Conservation (phyloP, 306 rosid species). For the Vigna mungo region DNA sequence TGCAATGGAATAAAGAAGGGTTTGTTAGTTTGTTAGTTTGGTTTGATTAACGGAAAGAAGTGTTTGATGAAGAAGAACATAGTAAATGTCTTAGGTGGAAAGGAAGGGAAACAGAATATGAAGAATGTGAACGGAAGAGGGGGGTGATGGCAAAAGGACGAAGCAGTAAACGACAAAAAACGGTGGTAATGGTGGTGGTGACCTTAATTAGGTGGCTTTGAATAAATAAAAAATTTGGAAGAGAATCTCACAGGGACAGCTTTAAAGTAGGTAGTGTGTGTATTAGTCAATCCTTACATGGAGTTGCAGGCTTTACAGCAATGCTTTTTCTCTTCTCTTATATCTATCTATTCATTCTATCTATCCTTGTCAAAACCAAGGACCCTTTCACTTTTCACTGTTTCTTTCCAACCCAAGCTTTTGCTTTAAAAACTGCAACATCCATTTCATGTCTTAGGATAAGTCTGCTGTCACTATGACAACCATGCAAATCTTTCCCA, state of each 20-base stretch:
- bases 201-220: not conserved
- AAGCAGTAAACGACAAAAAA: slow-evolving; percentile 42
- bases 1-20: not conserved
- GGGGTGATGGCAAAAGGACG: slow-evolving; percentile 25
- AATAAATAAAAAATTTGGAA: slow-evolving; percentile 15
- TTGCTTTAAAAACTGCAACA: not conserved
- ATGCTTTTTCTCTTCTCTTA: slow-evolving; percentile 1
- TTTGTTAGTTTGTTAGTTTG: not conserved
- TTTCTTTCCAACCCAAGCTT: not conserved
- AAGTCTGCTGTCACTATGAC: not conserved
- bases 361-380: not conserved
- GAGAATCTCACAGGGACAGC: slow-evolving; percentile 53
- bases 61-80: slow-evolving; percentile 15
- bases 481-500: not conserved
- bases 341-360: not conserved
- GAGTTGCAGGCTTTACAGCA: slow-evolving; percentile 34
- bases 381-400: not conserved
- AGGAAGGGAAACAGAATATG: not conserved
- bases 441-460: not conserved
- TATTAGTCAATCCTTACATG: slow-evolving; percentile 37
- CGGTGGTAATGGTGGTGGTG: not conserved
- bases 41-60: not conserved
- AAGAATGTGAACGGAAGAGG: slow-evolving; percentile 46
- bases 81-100: not conserved
- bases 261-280: slow-evolving; percentile 4